Base-by-base conservation (phyloP, 2,329 filamentous ascomycete species). In the Cadophora gregata region DNA sequence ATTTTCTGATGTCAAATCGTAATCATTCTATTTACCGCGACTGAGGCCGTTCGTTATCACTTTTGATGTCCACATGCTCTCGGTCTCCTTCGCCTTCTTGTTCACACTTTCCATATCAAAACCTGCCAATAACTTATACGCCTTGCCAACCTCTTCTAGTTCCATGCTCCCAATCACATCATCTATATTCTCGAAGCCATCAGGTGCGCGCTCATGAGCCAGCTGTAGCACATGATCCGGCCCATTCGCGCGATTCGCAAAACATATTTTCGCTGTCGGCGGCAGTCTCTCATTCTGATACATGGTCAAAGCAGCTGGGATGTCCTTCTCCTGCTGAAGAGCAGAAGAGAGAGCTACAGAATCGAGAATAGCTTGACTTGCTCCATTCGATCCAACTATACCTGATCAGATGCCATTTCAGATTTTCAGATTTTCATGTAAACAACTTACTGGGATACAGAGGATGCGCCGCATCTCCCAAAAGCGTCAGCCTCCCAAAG, bases 41-140 rank as follows among this genome's bases (percentile, higher is more conserved):
- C 19, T 29, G 9, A 31, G 33, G 21, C 48, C 36, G 24, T 59
- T 62, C 38, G 16, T 31, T 27, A 61, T 58, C 48, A 27, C 12
- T 47, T 59, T 66, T 33, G 55, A 62, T 8, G 60, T 45, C 62
- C 51, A 66, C 7, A 74, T 25, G 6, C 69, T 70, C 51, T 80
- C 75, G 1, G 79, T 81, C 65, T 77, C 72, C 36, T 53, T 74
- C 25, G 80, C 80, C 68, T 78, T 80, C 27, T 67, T 69, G 64
- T 82, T 83, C 4, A 83, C 80, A 42, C 72, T 78, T 3, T 81
- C 79, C 74, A 79, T 80, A 70, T 83, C 80, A 65, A 83, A 82
- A 0, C 81, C 81, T 8, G 81, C 81, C 50, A 82, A 73, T 42
- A 78, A 76, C 67, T 83, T 82, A 55, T 77, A 77, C 14, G 68